Base-by-base conservation (phyloP, 129 eudicot species). In the Saposhnikovia divaricata region DNA sequence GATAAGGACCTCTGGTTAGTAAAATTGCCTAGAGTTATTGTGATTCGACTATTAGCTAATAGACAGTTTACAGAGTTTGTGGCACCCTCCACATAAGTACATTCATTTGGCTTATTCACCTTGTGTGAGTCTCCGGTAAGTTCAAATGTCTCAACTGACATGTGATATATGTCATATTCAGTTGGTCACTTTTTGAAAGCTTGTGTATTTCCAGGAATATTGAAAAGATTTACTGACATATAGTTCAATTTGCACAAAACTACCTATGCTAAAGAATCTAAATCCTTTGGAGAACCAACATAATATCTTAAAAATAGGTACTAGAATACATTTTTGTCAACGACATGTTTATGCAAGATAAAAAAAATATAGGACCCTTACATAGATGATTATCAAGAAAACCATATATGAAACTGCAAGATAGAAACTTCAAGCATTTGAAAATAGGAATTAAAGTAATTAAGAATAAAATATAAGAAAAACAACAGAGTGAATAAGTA, bases 11-110 rank as follows among this genome's bases (percentile, higher is more conserved):
- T 48, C 27, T 25, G 25, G 78, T 39, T 80, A 34, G 73, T n/a
- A 73, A 77, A 81, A 44, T 23, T 57, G 34, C 53, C 6, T 47
- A 71, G 12, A 74, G 74, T 74, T 80, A 80, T 81, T 81, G 83
- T 42, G 38, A 42, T n/a, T 31, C 25, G 51, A 21, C 66, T 50
- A 72, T 3, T 57, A 6, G 59, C 42, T 51, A 19, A 53, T 31
- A 25, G 77, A 31, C 38, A 25, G 72, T 44, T 48, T 16, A 39
- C 45, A 31, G n/a, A 44, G 63, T 45, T 74, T 74, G 77, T 75
- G 79, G 57, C 31, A 39, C 50, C 55, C 28, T 80, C n/a, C n/a
- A n/a, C 74, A 61, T 25, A 23, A 23, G 13, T 59, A 53, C 75
- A 31, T 59, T 57, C 39, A 2, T 1, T 27, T 61, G 44, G 55